phyloP scores from a whole-genome alignment of 2,329 filamentous ascomycete species.

The Dichotomopilus funicola region DNA sequence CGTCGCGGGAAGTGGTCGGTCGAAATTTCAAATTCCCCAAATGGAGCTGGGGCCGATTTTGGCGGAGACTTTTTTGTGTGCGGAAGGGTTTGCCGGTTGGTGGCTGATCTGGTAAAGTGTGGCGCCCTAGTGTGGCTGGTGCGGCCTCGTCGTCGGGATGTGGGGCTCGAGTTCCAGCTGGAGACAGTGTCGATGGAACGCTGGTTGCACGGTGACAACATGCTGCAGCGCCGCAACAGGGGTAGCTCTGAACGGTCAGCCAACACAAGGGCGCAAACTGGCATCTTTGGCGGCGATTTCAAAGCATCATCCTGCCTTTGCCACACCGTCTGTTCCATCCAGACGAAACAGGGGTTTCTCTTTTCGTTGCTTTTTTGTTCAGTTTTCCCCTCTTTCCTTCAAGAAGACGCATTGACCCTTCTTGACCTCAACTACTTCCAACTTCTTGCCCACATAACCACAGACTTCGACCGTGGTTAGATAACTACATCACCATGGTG shows the following conservation, averaged over 20 bases:
- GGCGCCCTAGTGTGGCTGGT: slow-evolving; percentile 7
- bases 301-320: slow-evolving; percentile 26
- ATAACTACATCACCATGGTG: slow-evolving; percentile 39
- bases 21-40: slow-evolving; percentile 17
- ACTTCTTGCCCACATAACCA: neutral
- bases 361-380: slow-evolving; percentile 6
- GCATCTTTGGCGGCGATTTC: slow-evolving; percentile 32
- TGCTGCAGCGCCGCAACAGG: slow-evolving; percentile 3
- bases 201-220: neutral
- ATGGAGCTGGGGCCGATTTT: slow-evolving; percentile 13
- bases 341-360: neutral
- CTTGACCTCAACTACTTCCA: neutral
- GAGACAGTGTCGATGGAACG: neutral
- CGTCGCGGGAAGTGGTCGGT: slow-evolving; percentile 19
- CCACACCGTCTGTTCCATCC: slow-evolving; percentile 11
- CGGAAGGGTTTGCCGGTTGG: slow-evolving; percentile 17
- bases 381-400: neutral
- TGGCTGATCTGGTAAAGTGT: slow-evolving; percentile 8
- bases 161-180: neutral
- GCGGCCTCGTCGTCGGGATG: neutral
- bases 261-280: slow-evolving; percentile 28
- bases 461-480: neutral
- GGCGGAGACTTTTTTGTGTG: slow-evolving; percentile 20
- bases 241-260: slow-evolving; percentile 11
- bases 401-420: slow-evolving; percentile 5